Evolutionary conservation across 2,329 filamentous ascomycete genomes (phyloP), one percentile per base, ranked within the genome.

Genomic region (Bipolaris cookei): DNA sequence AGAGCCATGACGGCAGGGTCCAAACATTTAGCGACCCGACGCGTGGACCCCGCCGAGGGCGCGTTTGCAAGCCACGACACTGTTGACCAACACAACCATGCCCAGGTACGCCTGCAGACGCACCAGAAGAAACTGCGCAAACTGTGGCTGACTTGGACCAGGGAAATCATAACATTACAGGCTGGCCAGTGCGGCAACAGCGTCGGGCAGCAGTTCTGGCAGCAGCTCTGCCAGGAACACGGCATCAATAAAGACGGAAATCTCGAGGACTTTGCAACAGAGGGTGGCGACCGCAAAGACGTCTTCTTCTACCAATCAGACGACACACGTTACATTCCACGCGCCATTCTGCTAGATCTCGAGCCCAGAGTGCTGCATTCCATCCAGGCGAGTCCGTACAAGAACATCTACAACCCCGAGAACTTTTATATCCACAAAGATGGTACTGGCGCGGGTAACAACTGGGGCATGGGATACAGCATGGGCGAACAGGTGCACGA

Each of bases 261-360:
- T 76, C 85, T 99, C 56, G 93, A 97, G 76, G 93, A 97, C 77
- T 97, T 97, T 81, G 95, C 95, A 73, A 97, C 92, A 47, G 95
- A 98, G 78, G 95, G 95, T 73, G 93, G 94, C 66, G 95, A 99
- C 80, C 89, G 95, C 69, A 99, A 99, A 78, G 95, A 99, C 79
- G 95, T 99, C 60, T 98, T 98, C 81, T 98, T 97, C 85, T 99
- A 98, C 81, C 94, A 89, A 76, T 98, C 93, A 74, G 95, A 99
- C 82, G 95, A 99, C 76, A 99, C 95, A 57, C 87, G 95, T 80
- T 99, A 99, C 79, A 98, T 99, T 66, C 95, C 95, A 10, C 87
- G 95, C 74, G 94, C 95, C 45, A 98, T 99, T 69, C 82, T 99
- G 49, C 90, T 99, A 62, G 95, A 99, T 76, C 83, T 99, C 37